A percentile compares a stretch with the other conserved stretches of the same genome.
Conservation (phyloP, 2,329 filamentous ascomycete genomes). For the Volutella citrinella region DNA sequence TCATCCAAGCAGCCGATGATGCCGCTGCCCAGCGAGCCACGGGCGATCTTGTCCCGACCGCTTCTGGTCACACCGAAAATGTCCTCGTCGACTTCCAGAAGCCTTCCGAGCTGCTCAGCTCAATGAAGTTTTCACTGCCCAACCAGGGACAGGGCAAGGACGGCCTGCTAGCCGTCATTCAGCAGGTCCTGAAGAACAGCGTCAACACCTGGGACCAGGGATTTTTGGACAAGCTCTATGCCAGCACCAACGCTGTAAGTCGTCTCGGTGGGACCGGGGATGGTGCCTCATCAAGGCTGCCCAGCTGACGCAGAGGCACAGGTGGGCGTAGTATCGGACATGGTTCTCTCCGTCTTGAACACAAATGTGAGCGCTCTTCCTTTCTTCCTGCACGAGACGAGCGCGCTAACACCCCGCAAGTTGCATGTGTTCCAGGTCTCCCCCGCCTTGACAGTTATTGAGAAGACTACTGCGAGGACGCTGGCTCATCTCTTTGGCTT, state of each 20-base stretch:
- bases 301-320: slow-evolving; percentile 28
- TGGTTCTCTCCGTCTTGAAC: slow-evolving; percentile 82
- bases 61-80: slow-evolving; percentile 44
- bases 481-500: slow-evolving; percentile 79
- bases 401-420: slow-evolving; percentile 13
- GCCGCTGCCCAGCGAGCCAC: slow-evolving; percentile 49
- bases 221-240: slow-evolving; percentile 93
- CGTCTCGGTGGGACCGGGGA: too few species aligned
- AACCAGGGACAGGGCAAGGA: slow-evolving; percentile 61
- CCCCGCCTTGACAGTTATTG: slow-evolving; percentile 80
- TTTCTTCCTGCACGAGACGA: neutral
- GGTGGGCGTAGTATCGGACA: slow-evolving; percentile 80
- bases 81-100: slow-evolving; percentile 62
- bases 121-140: slow-evolving; percentile 59
- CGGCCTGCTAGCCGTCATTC: slow-evolving; percentile 69
- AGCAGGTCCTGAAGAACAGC: slow-evolving; percentile 74
- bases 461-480: slow-evolving; percentile 73
- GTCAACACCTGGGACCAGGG: slow-evolving; percentile 99
- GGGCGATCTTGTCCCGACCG: slow-evolving; percentile 44
- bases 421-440: slow-evolving; percentile 89
- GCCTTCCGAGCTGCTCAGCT: slow-evolving; percentile 54
- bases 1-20: slow-evolving; percentile 68
- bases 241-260: slow-evolving; percentile 77
- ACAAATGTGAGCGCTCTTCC: slow-evolving; percentile 65
- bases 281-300: too few species aligned